Evolutionary conservation across 2,329 filamentous ascomycete species (phyloP).

Genomic region (Pseudogymnoascus sp.): DNA sequence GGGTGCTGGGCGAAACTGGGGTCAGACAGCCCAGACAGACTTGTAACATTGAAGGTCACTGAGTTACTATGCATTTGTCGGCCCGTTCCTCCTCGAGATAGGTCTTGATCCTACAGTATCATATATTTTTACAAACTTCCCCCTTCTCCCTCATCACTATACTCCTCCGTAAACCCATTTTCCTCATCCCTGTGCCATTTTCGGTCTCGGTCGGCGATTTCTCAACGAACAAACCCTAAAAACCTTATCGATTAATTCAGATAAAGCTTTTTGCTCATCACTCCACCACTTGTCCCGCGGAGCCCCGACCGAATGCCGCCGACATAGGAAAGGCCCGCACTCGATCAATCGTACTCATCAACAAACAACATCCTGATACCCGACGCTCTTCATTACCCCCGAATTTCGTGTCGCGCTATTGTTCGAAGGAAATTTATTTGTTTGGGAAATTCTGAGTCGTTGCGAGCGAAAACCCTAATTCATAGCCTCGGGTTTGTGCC

Average conservation of each 20-base stretch:
- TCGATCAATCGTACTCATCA: not conserved
- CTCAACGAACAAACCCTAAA: slow-evolving; percentile 6
- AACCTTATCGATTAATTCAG: slow-evolving; percentile 5
- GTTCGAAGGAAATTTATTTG: not conserved
- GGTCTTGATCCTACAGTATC: not conserved
- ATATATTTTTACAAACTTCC: not conserved
- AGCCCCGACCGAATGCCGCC: not conserved
- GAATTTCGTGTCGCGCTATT: not conserved
- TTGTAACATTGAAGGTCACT: slow-evolving; percentile 4
- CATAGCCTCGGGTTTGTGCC: slow-evolving; percentile 1
- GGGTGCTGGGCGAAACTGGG: not conserved
- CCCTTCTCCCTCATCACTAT: not conserved
- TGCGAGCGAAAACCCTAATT: not conserved
- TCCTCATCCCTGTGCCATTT: not conserved
- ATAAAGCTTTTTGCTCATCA: slow-evolving; percentile 8
- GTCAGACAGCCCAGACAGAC: not conserved
- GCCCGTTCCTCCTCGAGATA: not conserved
- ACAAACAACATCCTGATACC: not conserved
- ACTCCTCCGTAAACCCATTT: not conserved
- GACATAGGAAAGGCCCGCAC: not conserved
- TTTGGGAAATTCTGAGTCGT: not conserved
- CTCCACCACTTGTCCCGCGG: not conserved
- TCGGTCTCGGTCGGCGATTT: not conserved
- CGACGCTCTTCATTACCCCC: not conserved
- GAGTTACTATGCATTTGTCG: not conserved